Conservation (phyloP, 192 early-diverging fungal genomes). For the Thamnidium elegans region DNA sequence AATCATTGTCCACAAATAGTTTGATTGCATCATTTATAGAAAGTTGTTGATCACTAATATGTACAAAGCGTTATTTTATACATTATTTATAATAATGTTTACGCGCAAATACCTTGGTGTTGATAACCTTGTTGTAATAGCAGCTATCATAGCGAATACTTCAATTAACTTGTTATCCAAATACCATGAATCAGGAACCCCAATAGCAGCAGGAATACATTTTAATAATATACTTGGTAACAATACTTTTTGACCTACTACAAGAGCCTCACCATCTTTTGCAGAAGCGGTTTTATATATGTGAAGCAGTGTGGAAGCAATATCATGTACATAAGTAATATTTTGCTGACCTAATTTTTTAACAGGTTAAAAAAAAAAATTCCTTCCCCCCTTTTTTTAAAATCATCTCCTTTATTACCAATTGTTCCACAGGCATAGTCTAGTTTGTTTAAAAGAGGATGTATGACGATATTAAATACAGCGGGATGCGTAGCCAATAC, state of each 20-base stretch:
- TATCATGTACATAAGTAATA: background rate
- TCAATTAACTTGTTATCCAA: constrained; percentile 11
- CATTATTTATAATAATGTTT: too few relatives aligned
- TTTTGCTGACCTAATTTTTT: background rate
- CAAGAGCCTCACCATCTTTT: constrained; percentile 3
- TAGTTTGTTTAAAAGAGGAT: constrained; percentile 11
- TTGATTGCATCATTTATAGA: constrained; percentile 5
- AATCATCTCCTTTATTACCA: background rate
- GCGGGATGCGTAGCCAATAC: background rate
- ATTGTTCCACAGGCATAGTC: background rate
- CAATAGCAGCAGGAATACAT: constrained; percentile 2
- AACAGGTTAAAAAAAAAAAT: background rate
- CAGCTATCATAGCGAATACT: constrained; percentile 15
- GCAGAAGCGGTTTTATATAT: background rate
- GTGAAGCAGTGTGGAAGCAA: constrained; percentile 8
- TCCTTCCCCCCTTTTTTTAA: too few relatives aligned
- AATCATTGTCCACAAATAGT: constrained; percentile 13
- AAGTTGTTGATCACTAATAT: constrained; percentile 4
- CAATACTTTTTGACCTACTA: constrained; percentile 1
- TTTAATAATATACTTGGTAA: constrained; percentile 6
- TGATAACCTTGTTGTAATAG: constrained; percentile 13
- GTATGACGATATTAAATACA: constrained; percentile 9
- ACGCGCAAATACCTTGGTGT: constrained; percentile 6
- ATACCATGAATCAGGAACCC: background rate
- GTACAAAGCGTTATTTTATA: background rate